phyloP scores from a whole-genome alignment of 1,284 basidiomycete genomes.

The Tilletia caries region DNA sequence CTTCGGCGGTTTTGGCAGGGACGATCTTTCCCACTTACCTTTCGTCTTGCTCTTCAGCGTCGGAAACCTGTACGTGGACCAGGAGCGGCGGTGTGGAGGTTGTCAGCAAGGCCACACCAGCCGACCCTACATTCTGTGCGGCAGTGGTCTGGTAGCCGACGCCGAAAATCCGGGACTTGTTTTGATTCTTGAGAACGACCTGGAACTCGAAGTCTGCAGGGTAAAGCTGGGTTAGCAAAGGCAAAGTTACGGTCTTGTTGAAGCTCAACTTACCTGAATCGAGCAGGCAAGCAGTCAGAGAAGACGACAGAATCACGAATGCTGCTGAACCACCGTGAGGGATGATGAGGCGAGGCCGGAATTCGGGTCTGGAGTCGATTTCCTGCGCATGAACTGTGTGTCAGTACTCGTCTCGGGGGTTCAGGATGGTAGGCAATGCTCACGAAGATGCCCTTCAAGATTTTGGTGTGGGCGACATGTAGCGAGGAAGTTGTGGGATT shows the following conservation, averaged over 20 bases:
- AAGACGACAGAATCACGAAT: constrained; percentile 44
- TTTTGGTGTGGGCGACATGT: background rate
- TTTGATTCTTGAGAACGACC: constrained; percentile 45
- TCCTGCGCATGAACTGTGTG: constrained; percentile 5
- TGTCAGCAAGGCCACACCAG: background rate
- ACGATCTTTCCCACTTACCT: background rate
- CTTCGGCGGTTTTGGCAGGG: background rate
- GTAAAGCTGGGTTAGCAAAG: background rate
- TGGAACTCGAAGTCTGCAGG: constrained; percentile 40
- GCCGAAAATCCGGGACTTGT: background rate
- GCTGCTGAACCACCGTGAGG: constrained; percentile 39
- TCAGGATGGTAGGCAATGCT: background rate
- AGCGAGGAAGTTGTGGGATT: background rate
- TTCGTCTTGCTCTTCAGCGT: background rate
- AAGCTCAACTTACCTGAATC: background rate
- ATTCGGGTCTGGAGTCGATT: constrained; percentile 39
- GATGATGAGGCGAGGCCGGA: constrained; percentile 35
- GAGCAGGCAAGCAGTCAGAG: constrained; percentile 30
- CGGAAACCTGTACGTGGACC: background rate
- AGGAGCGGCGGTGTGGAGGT: background rate
- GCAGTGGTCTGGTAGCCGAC: background rate
- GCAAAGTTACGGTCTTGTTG: background rate
- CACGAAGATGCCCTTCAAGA: constrained; percentile 6
- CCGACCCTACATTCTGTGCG: background rate
- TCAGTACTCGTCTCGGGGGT: background rate